Base-by-base conservation (phyloP, 345 rosid genomes). In the Linum trigynum region DNA sequence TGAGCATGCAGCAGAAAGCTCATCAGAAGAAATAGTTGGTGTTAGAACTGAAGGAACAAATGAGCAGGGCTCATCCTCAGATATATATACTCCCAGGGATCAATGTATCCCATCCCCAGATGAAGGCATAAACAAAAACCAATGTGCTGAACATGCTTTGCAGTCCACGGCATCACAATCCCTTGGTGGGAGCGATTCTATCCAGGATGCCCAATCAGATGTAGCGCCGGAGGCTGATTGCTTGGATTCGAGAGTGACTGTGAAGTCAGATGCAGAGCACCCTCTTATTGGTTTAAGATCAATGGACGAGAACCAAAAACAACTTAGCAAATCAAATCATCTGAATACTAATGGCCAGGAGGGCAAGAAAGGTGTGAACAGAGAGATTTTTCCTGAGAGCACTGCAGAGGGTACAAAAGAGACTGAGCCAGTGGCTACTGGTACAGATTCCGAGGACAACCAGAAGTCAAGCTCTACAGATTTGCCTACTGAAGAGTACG, bases 401-500 rank as follows among this genome's bases (percentile, higher is more conserved):
- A 72, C 39, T 43, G 63, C 39, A 38, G 76, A 74, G 61, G 63
- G 53, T 37, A 58, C 38, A 65, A 69, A 59, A 23, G 38, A 69
- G 59, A 61, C 64, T 59, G 68, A 39, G 62, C 70, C 71, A 40
- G 39, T 37, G 17, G 40, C 61, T 40, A 61, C 56, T 65, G 78
- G 62, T 59, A 57, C 48, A 15, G 70, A 72, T 64, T 43, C 39
- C 65, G 68, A 69, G 66, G 76, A 79, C 59, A 16, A 57, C 41
- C 69, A 55, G 61, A 74, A 62, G 57, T 65, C 72, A 38, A 57
- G 75, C 66, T 64, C 61, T 68, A 62, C 71, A 62, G 77, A 23
- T 23, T 23, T 61, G 50, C 75, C 79, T 14, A 61, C 65, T 5
- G 69, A 69, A 62, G 81, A 88, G 96, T 84, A 60, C 80, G 82